A percentile compares a stretch with the other conserved stretches of the same genome.
phyloP scores from a whole-genome alignment of 164 flowering plant genomes.

The Stephania japonica region DNA sequence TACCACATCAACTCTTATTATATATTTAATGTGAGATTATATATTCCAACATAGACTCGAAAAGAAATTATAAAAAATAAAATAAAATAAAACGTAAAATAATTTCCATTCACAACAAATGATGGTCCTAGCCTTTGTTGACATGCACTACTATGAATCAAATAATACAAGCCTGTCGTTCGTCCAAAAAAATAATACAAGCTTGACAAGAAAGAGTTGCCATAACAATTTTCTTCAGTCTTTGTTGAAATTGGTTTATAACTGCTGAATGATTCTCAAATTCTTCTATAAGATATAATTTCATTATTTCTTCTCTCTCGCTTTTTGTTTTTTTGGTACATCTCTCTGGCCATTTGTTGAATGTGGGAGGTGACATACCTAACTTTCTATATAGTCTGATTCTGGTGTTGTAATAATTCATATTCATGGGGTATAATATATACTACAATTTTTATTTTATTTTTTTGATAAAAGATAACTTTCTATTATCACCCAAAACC shows the following conservation, averaged over 20 bases:
- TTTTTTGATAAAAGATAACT: neutral
- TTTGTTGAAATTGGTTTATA: neutral
- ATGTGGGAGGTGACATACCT: neutral
- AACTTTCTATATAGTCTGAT: neutral
- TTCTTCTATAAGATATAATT: neutral
- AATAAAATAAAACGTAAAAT: too few species aligned
- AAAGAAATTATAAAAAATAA: too few species aligned
- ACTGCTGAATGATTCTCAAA: neutral
- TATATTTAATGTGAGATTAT: too few species aligned
- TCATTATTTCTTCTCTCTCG: neutral
- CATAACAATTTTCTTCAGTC: neutral
- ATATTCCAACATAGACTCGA: too few species aligned
- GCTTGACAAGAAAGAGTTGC: neutral
- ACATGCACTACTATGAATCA: neutral
- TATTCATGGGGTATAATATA: neutral
- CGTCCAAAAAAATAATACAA: neutral
- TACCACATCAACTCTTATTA: too few species aligned
- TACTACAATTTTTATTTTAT: neutral
- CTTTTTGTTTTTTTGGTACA: too few species aligned
- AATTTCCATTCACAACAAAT: neutral
- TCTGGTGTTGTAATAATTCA: neutral
- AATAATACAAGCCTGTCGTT: too few species aligned
- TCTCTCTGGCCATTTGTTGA: neutral
- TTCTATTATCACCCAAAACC: too few species aligned
- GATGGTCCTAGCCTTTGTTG: too few species aligned